Evolutionary conservation across 257 asterid species (phyloP).

Genomic region (Verbena officinalis): DNA sequence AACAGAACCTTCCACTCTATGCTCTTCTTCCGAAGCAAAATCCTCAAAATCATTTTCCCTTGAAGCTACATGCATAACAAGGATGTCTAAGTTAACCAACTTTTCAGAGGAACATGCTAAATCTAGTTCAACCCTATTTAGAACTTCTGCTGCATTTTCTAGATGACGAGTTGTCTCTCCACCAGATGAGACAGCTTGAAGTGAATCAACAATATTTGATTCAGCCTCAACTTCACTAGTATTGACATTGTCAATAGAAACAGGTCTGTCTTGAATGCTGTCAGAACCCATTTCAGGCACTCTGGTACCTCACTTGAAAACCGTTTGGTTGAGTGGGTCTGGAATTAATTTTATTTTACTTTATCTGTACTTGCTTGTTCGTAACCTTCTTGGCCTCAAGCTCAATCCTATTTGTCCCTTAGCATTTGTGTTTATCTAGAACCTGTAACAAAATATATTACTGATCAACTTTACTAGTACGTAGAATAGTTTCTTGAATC

Average conservation of each 20-base stretch:
- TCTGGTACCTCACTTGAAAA: no score
- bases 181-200: slow-evolving; percentile 66
- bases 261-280: slow-evolving; percentile 28
- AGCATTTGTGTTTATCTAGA: no score
- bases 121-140: slow-evolving; percentile 68
- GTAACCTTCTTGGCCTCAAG: no score
- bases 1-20: slow-evolving; percentile 39
- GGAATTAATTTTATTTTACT: no score
- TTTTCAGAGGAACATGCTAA: slow-evolving; percentile 76
- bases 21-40: slow-evolving; percentile 52
- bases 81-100: slow-evolving; percentile 65
- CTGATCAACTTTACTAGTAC: no score
- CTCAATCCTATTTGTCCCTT: no score
- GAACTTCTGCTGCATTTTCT: slow-evolving; percentile 48
- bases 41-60: slow-evolving; percentile 85
- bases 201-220: slow-evolving; percentile 58
- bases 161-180: slow-evolving; percentile 55
- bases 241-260: slow-evolving; percentile 40
- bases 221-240: slow-evolving; percentile 58
- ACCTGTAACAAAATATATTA: no score
- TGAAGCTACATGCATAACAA: slow-evolving; percentile 73
- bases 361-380: no score
- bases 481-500: no score
- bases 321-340: no score
- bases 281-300: slow-evolving; percentile 51